Base-by-base conservation (phyloP, 2,329 filamentous ascomycete species). In the Plectosphaerella plurivora region DNA sequence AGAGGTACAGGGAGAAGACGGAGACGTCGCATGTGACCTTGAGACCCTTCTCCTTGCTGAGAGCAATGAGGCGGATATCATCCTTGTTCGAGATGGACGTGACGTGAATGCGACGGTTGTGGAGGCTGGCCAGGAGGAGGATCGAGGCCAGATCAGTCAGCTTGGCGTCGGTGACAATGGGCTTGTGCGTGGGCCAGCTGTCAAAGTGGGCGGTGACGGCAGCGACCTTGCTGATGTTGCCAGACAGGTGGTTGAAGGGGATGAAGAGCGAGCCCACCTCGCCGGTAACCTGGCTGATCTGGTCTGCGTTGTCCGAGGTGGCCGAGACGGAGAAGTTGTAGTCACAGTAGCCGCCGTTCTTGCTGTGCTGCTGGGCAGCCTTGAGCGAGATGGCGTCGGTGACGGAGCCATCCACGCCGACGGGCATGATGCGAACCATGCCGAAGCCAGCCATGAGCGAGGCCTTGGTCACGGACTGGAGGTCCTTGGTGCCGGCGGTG, bases 231-330 rank as follows among this genome's bases (percentile, higher is more conserved):
- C 84, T 91, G 68, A 92, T 91, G 68, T 91, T 92, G 60, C 87
- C 88, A 54, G 87, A 88, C 24, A 91, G 74, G 67, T 89, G 82
- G 69, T 92, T 90, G 77, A 92, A 92, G 14, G 88, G 88, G 56
- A 92, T 88, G 73, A 91, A 92, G 44, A 92, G 76, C 18, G 88
- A 90, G 25, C 88, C 89, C 52, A 92, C 88, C 59, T 91, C 87
- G 47, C 80, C 76, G 16, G 84, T 83, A 52, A 91, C 79, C 58
- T 86, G 79, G 63, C 83, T 86, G 64, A 92, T 87, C 70, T 91
- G 86, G 59, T 88, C 82, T 15, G 87, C 81, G 65, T 92, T 92
- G 57, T 78, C 77, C 9, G 85, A 86, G 22, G 88, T 90, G 33
- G 87, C 87, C 37, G 84, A 82, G 57, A 92, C 83, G 20, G 88